phyloP scores from a whole-genome alignment of 768 basidiomycete genomes.

The Calocera viscosa region DNA sequence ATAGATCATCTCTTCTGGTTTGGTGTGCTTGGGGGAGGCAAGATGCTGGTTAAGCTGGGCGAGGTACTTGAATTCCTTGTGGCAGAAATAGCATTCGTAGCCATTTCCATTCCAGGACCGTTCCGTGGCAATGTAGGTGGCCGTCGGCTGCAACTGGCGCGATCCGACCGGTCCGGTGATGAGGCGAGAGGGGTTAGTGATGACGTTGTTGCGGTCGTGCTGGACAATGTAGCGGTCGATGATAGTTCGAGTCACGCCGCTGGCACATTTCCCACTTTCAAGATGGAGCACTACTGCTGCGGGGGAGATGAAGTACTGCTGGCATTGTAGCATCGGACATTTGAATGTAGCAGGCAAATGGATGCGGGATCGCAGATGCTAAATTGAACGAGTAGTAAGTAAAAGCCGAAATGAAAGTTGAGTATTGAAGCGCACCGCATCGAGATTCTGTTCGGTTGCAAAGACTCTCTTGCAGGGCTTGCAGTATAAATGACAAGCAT shows the following conservation, averaged over 20 bases:
- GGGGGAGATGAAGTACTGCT: slow-evolving; percentile 35
- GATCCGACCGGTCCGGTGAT: slow-evolving; percentile 28
- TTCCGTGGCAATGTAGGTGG: neutral
- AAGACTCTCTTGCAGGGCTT: slow-evolving; percentile 35
- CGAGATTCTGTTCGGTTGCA: slow-evolving; percentile 30
- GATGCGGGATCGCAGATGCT: slow-evolving; percentile 43
- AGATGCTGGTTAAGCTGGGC: slow-evolving; percentile 48
- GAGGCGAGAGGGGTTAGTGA: slow-evolving; percentile 46
- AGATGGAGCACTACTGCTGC: slow-evolving; percentile 51
- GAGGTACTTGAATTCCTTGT: slow-evolving; percentile 33
- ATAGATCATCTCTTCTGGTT: slow-evolving; percentile 35
- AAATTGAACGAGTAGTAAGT: neutral
- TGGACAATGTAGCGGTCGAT: slow-evolving; percentile 33
- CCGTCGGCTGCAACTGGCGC: slow-evolving; percentile 26
- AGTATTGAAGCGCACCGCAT: neutral
- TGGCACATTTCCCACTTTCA: slow-evolving; percentile 46
- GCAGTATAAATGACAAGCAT: slow-evolving; percentile 28
- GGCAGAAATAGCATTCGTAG: slow-evolving; percentile 58
- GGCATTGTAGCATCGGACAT: slow-evolving; percentile 36
- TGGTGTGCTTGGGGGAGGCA: slow-evolving; percentile 43
- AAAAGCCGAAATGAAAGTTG: neutral
- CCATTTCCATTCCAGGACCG: slow-evolving; percentile 24
- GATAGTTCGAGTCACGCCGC: slow-evolving; percentile 34
- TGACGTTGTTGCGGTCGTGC: slow-evolving; percentile 36
- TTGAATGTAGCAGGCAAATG: slow-evolving; percentile 36